phyloP scores from a whole-genome alignment of 2,329 filamentous ascomycete species.

The Aureobasidium sp. region DNA sequence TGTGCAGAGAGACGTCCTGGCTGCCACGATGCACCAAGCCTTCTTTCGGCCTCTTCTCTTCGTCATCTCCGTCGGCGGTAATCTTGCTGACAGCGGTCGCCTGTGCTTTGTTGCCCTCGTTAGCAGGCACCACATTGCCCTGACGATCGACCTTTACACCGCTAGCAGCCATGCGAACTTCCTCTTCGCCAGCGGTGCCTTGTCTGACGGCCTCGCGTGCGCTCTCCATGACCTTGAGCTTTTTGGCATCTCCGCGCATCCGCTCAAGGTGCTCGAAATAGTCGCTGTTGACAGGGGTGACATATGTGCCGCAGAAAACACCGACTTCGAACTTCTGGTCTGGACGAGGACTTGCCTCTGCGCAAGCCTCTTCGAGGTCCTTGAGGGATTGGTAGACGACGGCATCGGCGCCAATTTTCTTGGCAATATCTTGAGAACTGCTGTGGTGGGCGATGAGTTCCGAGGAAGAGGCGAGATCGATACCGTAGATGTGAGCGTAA shows the following conservation, averaged over 20 bases:
- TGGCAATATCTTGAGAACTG: constrained; percentile 53
- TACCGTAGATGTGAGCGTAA: constrained; percentile 81
- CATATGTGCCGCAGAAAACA: constrained; percentile 83
- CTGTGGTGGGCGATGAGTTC: constrained; percentile 67
- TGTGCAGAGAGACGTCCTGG: constrained; percentile 57
- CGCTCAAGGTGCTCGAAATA: constrained; percentile 78
- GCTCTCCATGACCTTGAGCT: constrained; percentile 58
- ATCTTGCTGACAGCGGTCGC: constrained; percentile 6
- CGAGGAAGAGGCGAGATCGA: constrained; percentile 63
- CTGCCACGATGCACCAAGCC: constrained; percentile 26
- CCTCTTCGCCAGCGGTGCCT: constrained; percentile 53
- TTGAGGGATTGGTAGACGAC: constrained; percentile 72
- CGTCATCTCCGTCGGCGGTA: constrained; percentile 23
- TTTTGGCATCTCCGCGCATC: constrained; percentile 62
- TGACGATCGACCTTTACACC: constrained; percentile 51
- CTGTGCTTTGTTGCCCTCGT: constrained; percentile 23
- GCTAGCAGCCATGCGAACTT: constrained; percentile 56
- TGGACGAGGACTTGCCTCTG: constrained; percentile 58
- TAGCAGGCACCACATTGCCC: constrained; percentile 51
- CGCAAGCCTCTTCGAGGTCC: constrained; percentile 74
- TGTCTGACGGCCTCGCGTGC: constrained; percentile 59
- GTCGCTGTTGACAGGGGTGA: constrained; percentile 67
- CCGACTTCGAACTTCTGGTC: constrained; percentile 74
- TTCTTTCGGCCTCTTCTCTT: constrained; percentile 26
- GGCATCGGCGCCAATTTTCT: constrained; percentile 64